phyloP scores from a whole-genome alignment of 352 stramenopile genomes.

The Phytopythium cucurbitacearum region DNA sequence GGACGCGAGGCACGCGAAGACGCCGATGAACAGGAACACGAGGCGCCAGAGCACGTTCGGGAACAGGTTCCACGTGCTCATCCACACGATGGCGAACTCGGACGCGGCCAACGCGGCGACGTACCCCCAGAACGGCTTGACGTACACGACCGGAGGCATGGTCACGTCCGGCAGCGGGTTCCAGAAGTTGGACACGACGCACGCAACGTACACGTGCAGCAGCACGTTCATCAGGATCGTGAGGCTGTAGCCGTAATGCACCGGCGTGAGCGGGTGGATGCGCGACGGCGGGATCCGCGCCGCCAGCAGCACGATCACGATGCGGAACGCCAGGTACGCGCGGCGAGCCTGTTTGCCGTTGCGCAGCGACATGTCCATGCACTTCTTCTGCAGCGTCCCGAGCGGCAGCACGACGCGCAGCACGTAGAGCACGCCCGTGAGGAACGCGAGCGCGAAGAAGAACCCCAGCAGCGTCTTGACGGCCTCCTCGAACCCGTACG shows the following conservation, averaged over 20 bases:
- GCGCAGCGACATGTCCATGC: constrained; percentile 48
- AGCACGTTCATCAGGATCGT: constrained; percentile 81
- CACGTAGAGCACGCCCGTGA: constrained; percentile 58
- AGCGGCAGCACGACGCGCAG: constrained; percentile 68
- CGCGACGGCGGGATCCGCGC: constrained; percentile 52
- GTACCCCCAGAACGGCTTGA: constrained; percentile 67
- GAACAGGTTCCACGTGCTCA: constrained; percentile 78
- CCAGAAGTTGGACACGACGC: constrained; percentile 82
- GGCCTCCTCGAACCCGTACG: constrained; percentile 64
- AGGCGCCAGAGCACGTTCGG: constrained; percentile 73
- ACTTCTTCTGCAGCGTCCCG: constrained; percentile 50
- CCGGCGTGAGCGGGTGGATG: constrained; percentile 65
- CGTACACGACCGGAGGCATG: constrained; percentile 71
- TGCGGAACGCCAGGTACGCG: constrained; percentile 50
- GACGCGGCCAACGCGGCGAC: constrained; percentile 34
- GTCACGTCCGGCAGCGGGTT: constrained; percentile 35
- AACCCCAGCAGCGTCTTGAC: constrained; percentile 62
- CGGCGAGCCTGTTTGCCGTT: constrained; percentile 42
- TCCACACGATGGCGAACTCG: constrained; percentile 72
- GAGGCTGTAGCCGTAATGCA: constrained; percentile 71
- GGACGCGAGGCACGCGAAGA: constrained; percentile 54
- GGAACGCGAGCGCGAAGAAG: constrained; percentile 42
- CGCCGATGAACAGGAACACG: constrained; percentile 44
- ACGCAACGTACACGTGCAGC: constrained; percentile 69
- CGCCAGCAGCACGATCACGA: constrained; percentile 51